Evolutionary conservation across 2,329 filamentous ascomycete genomes (phyloP), one percentile per base, ranked within the genome.

Genomic region (Pestalotiopsis sp.): DNA sequence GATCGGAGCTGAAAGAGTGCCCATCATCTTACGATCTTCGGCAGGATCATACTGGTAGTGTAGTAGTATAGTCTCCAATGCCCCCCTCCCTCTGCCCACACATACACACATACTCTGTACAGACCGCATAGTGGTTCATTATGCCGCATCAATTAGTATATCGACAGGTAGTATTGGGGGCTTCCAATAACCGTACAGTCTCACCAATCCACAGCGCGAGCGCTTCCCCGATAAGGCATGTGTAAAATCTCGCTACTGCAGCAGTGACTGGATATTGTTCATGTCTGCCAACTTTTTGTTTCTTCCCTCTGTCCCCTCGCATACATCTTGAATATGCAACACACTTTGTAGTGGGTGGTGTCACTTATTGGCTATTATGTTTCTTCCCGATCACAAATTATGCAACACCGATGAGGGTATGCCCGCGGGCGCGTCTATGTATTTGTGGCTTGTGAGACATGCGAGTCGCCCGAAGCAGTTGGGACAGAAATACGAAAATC

Each of bases 71-170:
- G 17, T 52, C 44, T 52, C 44, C 44, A 52, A 52, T 52, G 6
- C 13, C 13, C 7, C 44, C 44, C 44, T 52, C 44, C 44, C 44
- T 52, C 44, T 52, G 11, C 35, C 40, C 60, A 14, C 4, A 22
- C n/a, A 48, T 9, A 61, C 57, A 35, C 64, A 65, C 64, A 70
- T 72, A 72, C 56, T 75, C 73, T 75, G 73, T 75, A 73, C 20
- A 24, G 40, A 52, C 22, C 26, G n/a, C 39, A 39, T 38, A 20
- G 38, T 52, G 30, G 13, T 35, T n/a, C 13, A 35, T 44, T 57
- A 65, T 65, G 48, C 62, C 62, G 44, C 44, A 65, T 56, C 40
- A 35, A 30, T 17, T 65, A 57, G 24, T 65, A 65, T 65, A 65
- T 35, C 40, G 24, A 35, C 24, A 48, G 39, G 62, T 65, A 24